phyloP scores from a whole-genome alignment of 495 filamentous ascomycete genomes.

The Talaromyces trachyspermus region DNA sequence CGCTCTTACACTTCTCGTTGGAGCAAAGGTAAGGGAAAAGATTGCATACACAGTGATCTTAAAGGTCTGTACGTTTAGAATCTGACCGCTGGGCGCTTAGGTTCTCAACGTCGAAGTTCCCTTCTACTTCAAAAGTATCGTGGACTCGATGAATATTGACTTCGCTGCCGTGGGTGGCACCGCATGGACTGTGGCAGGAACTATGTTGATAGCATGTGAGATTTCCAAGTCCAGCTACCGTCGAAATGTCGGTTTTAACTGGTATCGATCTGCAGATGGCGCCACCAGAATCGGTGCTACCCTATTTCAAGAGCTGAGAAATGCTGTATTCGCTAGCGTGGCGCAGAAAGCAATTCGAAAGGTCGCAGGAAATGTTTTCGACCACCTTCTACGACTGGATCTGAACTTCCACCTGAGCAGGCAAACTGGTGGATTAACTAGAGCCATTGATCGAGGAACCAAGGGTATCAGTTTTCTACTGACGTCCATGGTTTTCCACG shows the following conservation, averaged over 20 bases:
- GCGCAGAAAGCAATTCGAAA: constrained; percentile 91
- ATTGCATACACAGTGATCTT: background rate
- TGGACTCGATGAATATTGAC: constrained; percentile 95
- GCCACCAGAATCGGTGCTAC: constrained; percentile 79
- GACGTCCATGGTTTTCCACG: constrained; percentile 97
- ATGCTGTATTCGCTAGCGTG: constrained; percentile 93
- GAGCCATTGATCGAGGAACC: constrained; percentile 93
- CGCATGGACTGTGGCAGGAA: constrained; percentile 78
- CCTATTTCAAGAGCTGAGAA: constrained; percentile 82
- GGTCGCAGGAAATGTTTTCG: constrained; percentile 87
- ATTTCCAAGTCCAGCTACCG: background rate
- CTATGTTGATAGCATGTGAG: constrained; percentile 80
- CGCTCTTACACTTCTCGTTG: constrained; percentile 72
- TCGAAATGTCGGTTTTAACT: too few relatives aligned
- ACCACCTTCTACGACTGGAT: constrained; percentile 81
- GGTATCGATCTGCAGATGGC: constrained; percentile 51
- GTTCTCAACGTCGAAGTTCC: constrained; percentile 94
- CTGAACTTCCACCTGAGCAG: constrained; percentile 88
- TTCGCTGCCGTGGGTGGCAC: constrained; percentile 75
- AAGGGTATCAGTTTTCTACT: constrained; percentile 96
- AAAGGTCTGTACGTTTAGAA: background rate
- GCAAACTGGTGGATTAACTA: constrained; percentile 88
- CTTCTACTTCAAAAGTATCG: constrained; percentile 97
- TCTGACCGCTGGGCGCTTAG: too few relatives aligned
- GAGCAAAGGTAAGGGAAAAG: constrained; percentile 58